Evolutionary conservation across 176 grass and related monocot genomes (phyloP).

Genomic region (Carex parvula): DNA sequence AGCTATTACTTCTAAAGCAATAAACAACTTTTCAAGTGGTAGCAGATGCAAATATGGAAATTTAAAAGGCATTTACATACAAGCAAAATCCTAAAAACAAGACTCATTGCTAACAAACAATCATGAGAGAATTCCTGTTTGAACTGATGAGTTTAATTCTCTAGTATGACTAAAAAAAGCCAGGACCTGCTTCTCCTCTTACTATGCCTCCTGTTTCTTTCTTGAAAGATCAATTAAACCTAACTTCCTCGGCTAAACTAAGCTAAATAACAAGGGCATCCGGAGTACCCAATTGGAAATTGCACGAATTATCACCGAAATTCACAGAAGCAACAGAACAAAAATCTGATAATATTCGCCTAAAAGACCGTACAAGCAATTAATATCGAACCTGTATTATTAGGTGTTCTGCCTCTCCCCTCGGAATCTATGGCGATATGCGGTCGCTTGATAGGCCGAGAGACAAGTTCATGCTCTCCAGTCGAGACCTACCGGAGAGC

Average conservation of each 20-base stretch:
- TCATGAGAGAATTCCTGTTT: background rate
- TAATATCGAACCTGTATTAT: background rate
- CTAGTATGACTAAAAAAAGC: background rate
- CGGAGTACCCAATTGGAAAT: background rate
- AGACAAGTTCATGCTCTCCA: conserved; percentile 6
- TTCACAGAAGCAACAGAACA: background rate
- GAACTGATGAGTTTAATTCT: background rate
- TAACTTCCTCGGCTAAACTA: background rate
- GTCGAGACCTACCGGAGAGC: background rate
- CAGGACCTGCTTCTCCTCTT: background rate
- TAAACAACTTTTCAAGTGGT: background rate
- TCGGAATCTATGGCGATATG: conserved; percentile 5
- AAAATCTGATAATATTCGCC: background rate
- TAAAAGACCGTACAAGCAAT: background rate
- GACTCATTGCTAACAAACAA: background rate
- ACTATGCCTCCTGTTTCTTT: background rate
- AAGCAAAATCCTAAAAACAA: background rate
- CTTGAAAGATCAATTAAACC: background rate
- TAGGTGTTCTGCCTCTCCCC: background rate
- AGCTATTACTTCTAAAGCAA: background rate
- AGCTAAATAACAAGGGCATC: background rate
- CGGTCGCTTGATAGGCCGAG: background rate
- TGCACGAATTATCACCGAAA: background rate
- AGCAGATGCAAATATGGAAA: background rate
- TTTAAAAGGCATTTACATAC: background rate